Base-by-base conservation (phyloP, 1,284 basidiomycete genomes). In the Gomphus sp. region DNA sequence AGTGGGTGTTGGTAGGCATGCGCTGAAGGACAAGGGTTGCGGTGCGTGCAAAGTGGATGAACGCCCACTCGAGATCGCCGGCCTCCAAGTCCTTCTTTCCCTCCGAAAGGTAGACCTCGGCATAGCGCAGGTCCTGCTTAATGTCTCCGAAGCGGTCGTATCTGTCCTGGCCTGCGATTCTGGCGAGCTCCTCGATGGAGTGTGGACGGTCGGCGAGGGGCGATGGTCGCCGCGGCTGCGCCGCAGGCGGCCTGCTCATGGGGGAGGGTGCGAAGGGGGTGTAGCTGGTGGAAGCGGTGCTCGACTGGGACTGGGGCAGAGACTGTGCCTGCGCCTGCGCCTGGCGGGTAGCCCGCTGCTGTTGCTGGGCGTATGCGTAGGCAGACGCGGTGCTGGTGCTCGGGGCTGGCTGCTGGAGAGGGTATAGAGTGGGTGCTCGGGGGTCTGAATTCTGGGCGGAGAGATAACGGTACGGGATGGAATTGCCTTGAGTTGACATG, bases 1-100 rank as follows among this genome's bases (percentile, higher is more conserved):
- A 76, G 25, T 72, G 70, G 55, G 69, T 66, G 67, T 86, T 84
- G 4, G 69, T 69, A 8, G 82, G 83, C 33, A 87, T 67, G 64
- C 78, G 80, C 69, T 87, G 82, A 9, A 85, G 74, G 7, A 85
- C 81, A 47, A 86, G 73, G 2, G 81, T 84, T 4, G 83, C 82
- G 14, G 83, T 82, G 64, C 74, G 76, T 4, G 83, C 84, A 61
- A 77, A 79, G 61, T 78, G 72, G 8, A 85, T 72, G 66, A 85
- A 85, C 0, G 80, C 81, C 55, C 67, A 71, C 66, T 85, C 82
- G 39, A 80, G 71, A 64, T 85, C 78, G 0, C 74, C 74, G n/a
- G 70, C 67, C 25, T 74, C 71, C 0, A 69, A 67, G 56, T 70
- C 71, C 36, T 69, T 66, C 60, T 76, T 77, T 18, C 74, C 80